Base-by-base conservation (phyloP, 2,329 filamentous ascomycete genomes). In the Lecanicillium sp. region DNA sequence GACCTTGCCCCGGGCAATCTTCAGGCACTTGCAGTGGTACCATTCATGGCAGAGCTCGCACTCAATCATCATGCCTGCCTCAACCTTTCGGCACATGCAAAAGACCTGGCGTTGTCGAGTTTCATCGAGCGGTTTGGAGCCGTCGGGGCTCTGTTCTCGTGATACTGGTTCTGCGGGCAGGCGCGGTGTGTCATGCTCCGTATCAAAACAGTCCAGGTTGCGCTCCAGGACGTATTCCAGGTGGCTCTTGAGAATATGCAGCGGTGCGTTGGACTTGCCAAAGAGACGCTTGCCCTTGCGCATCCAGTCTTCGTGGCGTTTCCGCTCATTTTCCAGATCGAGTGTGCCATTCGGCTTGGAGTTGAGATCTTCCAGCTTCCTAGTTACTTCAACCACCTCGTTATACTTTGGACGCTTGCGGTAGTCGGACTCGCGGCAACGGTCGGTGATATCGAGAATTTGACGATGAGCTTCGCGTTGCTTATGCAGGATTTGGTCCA, bases 61-160 rank as follows among this genome's bases (percentile, higher is more conserved):
- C 67, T 98, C 93, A 58, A 98, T 97, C 93, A 98, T 98, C 86
- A 97, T 94, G 44, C 93, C 93, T 30, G 91, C 90, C 67, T 98
- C 93, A 6, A 89, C 81, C 54, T 84, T 88, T 51, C 93, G 83
- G 68, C 93, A 98, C 56, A 98, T 95, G 66, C 93, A 98, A 65
- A 97, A 98, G 0, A 97, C 91, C 62, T 97, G 90, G 29, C 79
- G 68, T 48, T 76, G 76, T 26, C 70, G 82, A 62, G 73, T 78
- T 58, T 86, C 77, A 58, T 84, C 74, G 76, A 70, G 84, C 51
- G 64, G 74, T 44, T 67, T 61, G 38, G 74, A 75, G 7, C 73
- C 76, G 7, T 73, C 70, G 1, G 77, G 76, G 46, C 70, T 80
- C 0, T 86, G 84, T 59, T 94, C 90, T 58, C 93, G 78, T 0